phyloP scores from a whole-genome alignment of 1,284 basidiomycete species.

The Prillingera fragicola region DNA sequence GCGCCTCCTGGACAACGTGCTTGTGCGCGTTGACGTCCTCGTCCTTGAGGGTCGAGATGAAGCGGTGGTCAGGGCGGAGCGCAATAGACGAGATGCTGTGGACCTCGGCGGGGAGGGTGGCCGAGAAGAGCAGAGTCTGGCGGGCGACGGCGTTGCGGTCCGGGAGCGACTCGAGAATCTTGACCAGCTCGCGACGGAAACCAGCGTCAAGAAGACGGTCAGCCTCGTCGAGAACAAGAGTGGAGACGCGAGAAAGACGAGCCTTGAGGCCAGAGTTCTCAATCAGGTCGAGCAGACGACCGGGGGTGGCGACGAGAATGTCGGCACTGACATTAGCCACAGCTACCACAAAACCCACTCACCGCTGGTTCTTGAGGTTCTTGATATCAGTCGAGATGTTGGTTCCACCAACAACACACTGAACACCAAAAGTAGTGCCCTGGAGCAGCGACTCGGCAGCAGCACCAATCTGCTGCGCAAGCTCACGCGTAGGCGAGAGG shows the following conservation, averaged over 20 bases:
- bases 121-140: conserved; percentile 52
- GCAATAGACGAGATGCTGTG: conserved; percentile 52
- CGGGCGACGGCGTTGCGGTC: conserved; percentile 31
- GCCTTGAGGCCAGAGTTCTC: conserved; percentile 41
- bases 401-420: conserved; percentile 50
- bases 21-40: conserved; percentile 63
- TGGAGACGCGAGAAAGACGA: conserved; percentile 33
- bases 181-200: conserved; percentile 37
- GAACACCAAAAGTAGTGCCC: conserved; percentile 31
- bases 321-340: conserved; percentile 30
- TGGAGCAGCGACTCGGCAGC: conserved; percentile 27
- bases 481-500: conserved; percentile 51
- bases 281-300: conserved; percentile 51
- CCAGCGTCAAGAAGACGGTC: conserved; percentile 50
- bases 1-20: conserved; percentile 58
- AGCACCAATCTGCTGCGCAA: conserved; percentile 48
- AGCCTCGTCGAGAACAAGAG: conserved; percentile 52
- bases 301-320: conserved; percentile 52
- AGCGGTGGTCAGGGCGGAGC: conserved; percentile 54
- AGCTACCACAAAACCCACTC: background rate
- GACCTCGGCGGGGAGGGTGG: conserved; percentile 50
- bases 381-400: conserved; percentile 47
- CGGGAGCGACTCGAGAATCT: conserved; percentile 43
- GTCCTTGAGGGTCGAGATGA: conserved; percentile 59
- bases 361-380: conserved; percentile 36